Conservation (phyloP, 805 yeast genomes). For the Torulaspora quercuum region DNA sequence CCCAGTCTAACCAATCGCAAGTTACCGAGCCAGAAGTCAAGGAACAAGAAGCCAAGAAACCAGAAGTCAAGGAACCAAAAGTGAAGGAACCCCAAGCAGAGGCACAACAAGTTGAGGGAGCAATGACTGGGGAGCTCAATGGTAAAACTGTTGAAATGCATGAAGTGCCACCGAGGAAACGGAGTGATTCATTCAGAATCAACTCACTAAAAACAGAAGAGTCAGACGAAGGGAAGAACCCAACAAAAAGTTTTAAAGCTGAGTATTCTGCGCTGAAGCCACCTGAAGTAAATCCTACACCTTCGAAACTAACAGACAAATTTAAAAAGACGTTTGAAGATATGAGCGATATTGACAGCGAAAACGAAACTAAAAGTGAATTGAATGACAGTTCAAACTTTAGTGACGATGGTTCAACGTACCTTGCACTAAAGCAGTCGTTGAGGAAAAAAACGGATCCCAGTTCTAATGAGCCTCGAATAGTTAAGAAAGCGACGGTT, state of each 20-base stretch:
- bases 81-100: too few species aligned
- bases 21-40: neutral
- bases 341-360: conserved; percentile 17
- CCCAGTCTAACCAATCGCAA: too few species aligned
- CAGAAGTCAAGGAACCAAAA: neutral
- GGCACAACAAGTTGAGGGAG: too few species aligned
- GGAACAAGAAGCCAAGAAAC: neutral
- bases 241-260: conserved; percentile 5
- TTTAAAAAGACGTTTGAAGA: conserved; percentile 18
- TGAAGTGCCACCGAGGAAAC: too few species aligned
- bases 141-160: too few species aligned
- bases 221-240: conserved; percentile 1
- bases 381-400: conserved; percentile 11
- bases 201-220: neutral
- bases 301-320: conserved; percentile 16
- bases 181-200: too few species aligned
- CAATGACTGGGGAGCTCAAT: too few species aligned
- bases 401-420: conserved; percentile 24
- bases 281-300: conserved; percentile 14
- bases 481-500: conserved; percentile 8
- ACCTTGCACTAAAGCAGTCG: conserved; percentile 23
- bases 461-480: conserved; percentile 3
- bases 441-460: conserved; percentile 10
- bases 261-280: conserved; percentile 8
- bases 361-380: conserved; percentile 15